Evolutionary conservation across 2,329 filamentous ascomycete genomes (phyloP), one percentile per base, ranked within the genome.

Genomic region (Fusarium sp.): DNA sequence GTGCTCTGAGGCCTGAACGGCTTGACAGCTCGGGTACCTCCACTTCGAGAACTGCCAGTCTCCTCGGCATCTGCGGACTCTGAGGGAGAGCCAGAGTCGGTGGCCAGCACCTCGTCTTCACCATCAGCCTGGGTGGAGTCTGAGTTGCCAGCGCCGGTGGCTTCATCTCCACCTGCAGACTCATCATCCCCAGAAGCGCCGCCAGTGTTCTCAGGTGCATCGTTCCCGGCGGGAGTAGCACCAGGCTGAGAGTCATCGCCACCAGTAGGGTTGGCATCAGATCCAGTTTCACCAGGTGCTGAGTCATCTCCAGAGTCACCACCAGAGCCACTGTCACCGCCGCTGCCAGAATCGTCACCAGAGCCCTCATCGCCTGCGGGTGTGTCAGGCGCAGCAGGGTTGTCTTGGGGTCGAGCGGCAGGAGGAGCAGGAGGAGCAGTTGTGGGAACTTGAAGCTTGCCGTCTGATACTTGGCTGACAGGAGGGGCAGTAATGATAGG

Each of bases 401-500:
- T 38, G 2, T n/a, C 44, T 40, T 26, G 45, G 10, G 26, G 57
- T n/a, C 15, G 58, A 17, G 39, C 39, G 9, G 47, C 44, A 14
- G 68, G 46, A 10, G 69, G 68, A 2, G 68, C 62, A 3, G 67
- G 70, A 6, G 63, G 68, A 0, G 67, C 65, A 15, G 60, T 51
- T 7, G 72, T 47, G 19, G 77, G 73, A 24, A 73, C 76, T 54
- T 77, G 73, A 28, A 78, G 65, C 59, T 77, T 73, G 7, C 78
- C 78, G 51, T 79, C 77, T 3, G 69, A 56, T 13, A 78, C 76
- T 59, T 80, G 77, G 44, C 67, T 74, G 15, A 76, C 67, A 5
- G 80, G 77, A n/a, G 74, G 59, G 7, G 75, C 72, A 5, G 71
- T 73, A 24, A 75, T 72, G 44, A 71, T 39, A 4, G 69, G 62